Evolutionary conservation across 371 early-diverging fungal genomes (phyloP).

Genomic region (Circinella umbellata): DNA sequence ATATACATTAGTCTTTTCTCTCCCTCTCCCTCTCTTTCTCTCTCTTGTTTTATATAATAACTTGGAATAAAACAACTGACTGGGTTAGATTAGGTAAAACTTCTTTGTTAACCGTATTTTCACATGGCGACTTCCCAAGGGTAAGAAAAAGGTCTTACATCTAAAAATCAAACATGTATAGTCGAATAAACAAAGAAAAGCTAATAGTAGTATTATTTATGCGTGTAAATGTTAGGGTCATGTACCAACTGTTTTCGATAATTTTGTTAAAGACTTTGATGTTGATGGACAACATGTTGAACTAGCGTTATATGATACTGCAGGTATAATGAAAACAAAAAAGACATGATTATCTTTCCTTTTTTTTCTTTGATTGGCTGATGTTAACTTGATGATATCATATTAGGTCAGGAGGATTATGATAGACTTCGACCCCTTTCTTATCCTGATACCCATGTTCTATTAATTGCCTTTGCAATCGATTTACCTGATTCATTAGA

Average conservation of each 20-base stretch:
- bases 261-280: constrained; percentile 76
- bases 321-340: constrained; percentile 53
- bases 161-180: background rate
- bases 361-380: background rate
- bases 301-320: constrained; percentile 87
- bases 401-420: constrained; percentile 60
- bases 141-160: constrained; percentile 15
- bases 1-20: constrained; percentile 36
- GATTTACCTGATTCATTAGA: constrained; percentile 64
- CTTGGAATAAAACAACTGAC: background rate
- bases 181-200: constrained; percentile 2
- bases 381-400: background rate
- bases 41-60: background rate
- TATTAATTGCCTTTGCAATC: constrained; percentile 60
- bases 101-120: constrained; percentile 45
- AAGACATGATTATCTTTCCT: background rate
- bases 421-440: constrained; percentile 59
- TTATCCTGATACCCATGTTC: constrained; percentile 55
- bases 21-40: background rate
- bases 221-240: constrained; percentile 21
- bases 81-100: constrained; percentile 40
- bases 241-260: constrained; percentile 79
- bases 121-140: constrained; percentile 44
- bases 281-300: constrained; percentile 75
- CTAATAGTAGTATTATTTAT: background rate